Base-by-base conservation (phyloP, 495 filamentous ascomycete species). In the Hyaloscypha finlandica region DNA sequence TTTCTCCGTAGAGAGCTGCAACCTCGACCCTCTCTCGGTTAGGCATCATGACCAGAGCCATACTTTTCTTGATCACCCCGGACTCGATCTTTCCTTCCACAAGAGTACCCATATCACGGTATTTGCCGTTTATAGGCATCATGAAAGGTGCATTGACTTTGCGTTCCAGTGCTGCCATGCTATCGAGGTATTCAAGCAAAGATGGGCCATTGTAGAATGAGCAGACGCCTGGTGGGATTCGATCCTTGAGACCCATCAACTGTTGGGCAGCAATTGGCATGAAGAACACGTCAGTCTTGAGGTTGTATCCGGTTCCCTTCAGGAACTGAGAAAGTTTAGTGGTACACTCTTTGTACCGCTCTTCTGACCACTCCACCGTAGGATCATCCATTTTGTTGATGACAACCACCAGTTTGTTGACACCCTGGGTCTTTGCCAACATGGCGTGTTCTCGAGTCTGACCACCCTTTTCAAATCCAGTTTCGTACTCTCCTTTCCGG, bases 311-410 rank as follows among this genome's bases (percentile, higher is more conserved):
- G 25, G 95, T 90, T 8, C 86, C 89, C 76, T 93, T 96, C 59
- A 99, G 81, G 84, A 96, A 99, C 69, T 86, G 86, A 11, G 85
- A 77, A 30, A 99, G 86, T 80, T 97, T 99, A 65, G 89, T 87
- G 0, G 88, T 94, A 78, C 95, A 98, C 75, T 98, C 95, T 59
- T 90, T 85, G 81, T 92, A 99, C 55, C 95, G 89, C 20, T 90
- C 92, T 72, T 97, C 86, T 71, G 88, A 92, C 95, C 95, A 99
- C 71, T 97, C 86, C 61, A 99, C 95, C 4, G 94, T 99, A 1
- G 88, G 82, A 74, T 99, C 95, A 72, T 99, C 95, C 96, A 98
- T 98, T 79, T 81, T 99, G 85, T 98, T 99, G 69, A 99, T 93
- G 32, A 85, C 95, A 25, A 99, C 86, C 4, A 98, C 81, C 22